Evolutionary conservation across 1,284 basidiomycete species (phyloP), one percentile per base, ranked within the genome.

Genomic region (Sanghuangporus sanghuang): DNA sequence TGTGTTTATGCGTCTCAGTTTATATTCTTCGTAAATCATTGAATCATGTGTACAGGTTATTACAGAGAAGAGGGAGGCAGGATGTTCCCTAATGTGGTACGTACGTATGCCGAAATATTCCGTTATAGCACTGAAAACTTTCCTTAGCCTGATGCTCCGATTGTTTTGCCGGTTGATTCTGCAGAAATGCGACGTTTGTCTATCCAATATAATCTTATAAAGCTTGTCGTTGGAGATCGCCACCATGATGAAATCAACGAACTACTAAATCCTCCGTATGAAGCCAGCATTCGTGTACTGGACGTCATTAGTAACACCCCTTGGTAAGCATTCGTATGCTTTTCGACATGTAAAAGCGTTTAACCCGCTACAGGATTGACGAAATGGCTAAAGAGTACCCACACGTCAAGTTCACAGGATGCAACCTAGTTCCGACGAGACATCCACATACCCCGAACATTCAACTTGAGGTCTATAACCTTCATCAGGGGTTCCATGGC

Each of bases 311-410:
- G 64, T 46, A 65, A 65, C 59, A 46, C 64, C 18, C 64, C 64
- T 16, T 65, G 64, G 64, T 65, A 38, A 42, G 64, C 56, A 9
- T 16, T 7, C 23, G 44, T 46, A 14, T 12, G 21, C 14, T 1
- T 38, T 58, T 27, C 9, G 42, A 16, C 2, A 14, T 1, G 9
- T 57, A 7, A 35, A 27, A 32, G 53, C 38, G 52, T 40, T 38
- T 21, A 38, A 50, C 55, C 39, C 44, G 39, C 36, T n/a, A 21
- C 57, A 65, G 64, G 64, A 63, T 65, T 54, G 64, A 65, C 49
- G 64, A 65, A 36, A 65, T 65, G 64, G 64, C 61, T 3, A 39
- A 38, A 23, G 64, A 65, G 55, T 63, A 65, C 40, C 64, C 64
- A 27, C 61, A 65, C 42, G 64, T 65, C 52, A 65, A 65, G 49